Base-by-base conservation (phyloP, 108 stramenopile genomes). In the Fistulifera solaris region DNA sequence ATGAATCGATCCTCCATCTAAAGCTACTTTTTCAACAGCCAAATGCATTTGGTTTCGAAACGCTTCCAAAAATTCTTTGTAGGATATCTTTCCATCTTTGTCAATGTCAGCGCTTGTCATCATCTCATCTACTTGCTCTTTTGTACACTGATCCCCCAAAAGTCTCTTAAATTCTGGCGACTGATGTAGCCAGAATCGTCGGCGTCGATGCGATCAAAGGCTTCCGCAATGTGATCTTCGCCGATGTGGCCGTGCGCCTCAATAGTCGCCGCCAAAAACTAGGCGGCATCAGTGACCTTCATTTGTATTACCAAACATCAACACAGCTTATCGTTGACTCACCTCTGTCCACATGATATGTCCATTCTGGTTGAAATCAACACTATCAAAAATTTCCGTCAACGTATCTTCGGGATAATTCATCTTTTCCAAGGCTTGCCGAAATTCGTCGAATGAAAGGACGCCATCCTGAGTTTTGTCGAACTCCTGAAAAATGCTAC, bases 191-290 rank as follows among this genome's bases (percentile, higher is more conserved):
- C 88, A 15, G 67, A 71, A 27, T 77, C 76, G 48, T 91, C 88
- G 31, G 63, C 65, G 59, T 94, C 93, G 28, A 94, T 67, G 40
- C 83, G 65, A 62, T 92, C 86, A 62, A 94, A 94, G 12, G 88
- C 81, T 56, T 83, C 83, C 0, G 71, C 65, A 24, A 89, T 52
- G 31, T 63, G 67, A 26, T 78, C 73, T 64, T 89, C 83, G 16
- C 67, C 68, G 52, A 87, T 62, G 40, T 53, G 48, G 13, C 88
- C 88, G 28, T 79, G 67, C 39, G 79, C 72, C 69, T 90, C 88
- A 24, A 94, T 59, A 13, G 87, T 86, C 21, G 93, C 89, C n/a
- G 93, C 93, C 25, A 91, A 61, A 67, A 94, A 94, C 58, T 94
- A 68, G 8, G 68, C 66, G 49, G 31, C 66, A 66, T 15, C 51